Conservation (phyloP, 2,329 filamentous ascomycete species). For the Tolypocladium pustulatum region DNA sequence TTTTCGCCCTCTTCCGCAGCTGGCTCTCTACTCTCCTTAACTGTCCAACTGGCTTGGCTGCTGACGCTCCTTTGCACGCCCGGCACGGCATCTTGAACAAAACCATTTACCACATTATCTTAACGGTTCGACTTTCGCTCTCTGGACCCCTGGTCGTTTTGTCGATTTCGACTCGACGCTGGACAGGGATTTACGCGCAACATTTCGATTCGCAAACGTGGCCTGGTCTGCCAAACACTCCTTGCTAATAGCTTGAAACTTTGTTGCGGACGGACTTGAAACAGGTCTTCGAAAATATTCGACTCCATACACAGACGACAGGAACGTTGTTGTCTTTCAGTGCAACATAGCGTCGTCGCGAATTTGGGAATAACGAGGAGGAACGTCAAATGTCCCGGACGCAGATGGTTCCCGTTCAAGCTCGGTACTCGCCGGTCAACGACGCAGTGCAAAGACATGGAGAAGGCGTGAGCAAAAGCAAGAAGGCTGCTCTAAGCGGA, state of each 20-base stretch:
- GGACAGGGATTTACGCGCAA: background rate
- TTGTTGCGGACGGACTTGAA: background rate
- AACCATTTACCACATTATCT: background rate
- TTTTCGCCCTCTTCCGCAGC: constrained; percentile 18
- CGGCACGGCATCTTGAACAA: background rate
- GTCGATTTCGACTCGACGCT: background rate
- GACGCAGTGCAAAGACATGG: constrained; percentile 48
- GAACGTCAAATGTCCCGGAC: constrained; percentile 36
- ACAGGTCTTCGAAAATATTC: background rate
- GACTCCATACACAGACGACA: background rate
- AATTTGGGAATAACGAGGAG: background rate
- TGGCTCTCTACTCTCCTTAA: constrained; percentile 19
- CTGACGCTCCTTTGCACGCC: constrained; percentile 37
- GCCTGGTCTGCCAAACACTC: background rate
- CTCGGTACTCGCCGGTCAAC: constrained; percentile 38
- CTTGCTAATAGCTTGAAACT: background rate
- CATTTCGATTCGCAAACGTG: background rate
- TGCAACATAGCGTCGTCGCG: background rate
- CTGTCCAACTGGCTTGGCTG: constrained; percentile 48
- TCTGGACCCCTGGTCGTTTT: background rate
- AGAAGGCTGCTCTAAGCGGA: constrained; percentile 59
- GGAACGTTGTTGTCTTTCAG: background rate
- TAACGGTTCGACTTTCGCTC: background rate
- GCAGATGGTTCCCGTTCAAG: constrained; percentile 32
- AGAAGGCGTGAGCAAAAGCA: constrained; percentile 51